Evolutionary conservation across 1,284 basidiomycete genomes (phyloP), one percentile per base, ranked within the genome.

Genomic region (Heterobasidion occidentale): DNA sequence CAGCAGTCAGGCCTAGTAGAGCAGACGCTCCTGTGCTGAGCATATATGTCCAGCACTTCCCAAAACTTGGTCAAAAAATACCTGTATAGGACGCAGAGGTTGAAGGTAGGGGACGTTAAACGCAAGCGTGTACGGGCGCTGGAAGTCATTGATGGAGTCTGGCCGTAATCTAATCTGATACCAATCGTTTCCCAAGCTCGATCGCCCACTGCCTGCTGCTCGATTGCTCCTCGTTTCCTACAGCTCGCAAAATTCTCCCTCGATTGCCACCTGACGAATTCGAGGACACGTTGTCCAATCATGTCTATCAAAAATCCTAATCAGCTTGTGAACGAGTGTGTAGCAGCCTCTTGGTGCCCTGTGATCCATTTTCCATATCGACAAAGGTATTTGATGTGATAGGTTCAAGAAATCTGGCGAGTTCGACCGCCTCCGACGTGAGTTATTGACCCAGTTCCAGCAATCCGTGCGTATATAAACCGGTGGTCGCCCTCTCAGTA

Each of bases 401-500:
- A 90, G 87, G 62, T 90, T 88, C 74, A 89, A 90, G 68, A 85
- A 84, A 64, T 87, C 86, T 7, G 88, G 88, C 34, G 86, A 90
- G 70, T 90, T 88, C 63, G 87, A 90, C 62, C 80, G 84, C 44
- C 68, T 90, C 58, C 76, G 88, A 52, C 78, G 80, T 49, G 82
- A 89, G 64, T 71, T 90, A 19, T 68, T 90, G 54, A 64, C 75
- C 9, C 74, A 84, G 64, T 88, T 88, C 67, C 80, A 81, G 62
- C 76, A 74, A 62, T 78, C 81, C 63, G 88, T 88, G 67, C 63
- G 83, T 73, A 57, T 46, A 58, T 9, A 42, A 44, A 48, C 47
- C 45, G 19, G 54, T 53, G 51, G 53, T 56, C n/a, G 20, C 38
- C 45, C 2, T 27, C 11, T 44, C 20, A 15, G 45, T 33, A 11